Evolutionary conservation across 192 early-diverging fungal genomes (phyloP).

Genomic region (Borealophlyctis nickersoniae): DNA sequence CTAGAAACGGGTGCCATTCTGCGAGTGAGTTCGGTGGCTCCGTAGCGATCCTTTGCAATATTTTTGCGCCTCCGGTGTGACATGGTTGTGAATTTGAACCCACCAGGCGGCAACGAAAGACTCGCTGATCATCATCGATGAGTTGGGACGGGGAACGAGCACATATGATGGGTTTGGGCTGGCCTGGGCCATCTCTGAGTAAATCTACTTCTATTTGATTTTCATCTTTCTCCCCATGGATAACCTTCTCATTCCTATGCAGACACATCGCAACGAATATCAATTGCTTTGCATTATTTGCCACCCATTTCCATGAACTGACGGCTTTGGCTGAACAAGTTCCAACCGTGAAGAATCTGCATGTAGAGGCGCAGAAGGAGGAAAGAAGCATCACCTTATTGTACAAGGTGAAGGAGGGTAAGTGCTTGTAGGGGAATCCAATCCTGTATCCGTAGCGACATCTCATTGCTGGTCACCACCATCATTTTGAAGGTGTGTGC

Average conservation of each 20-base stretch:
- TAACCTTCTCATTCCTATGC: constrained; percentile 19
- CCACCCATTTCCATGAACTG: constrained; percentile 98
- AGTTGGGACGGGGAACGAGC: constrained; percentile 94
- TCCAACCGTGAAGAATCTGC: constrained; percentile 77
- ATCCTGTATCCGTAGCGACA: too few relatives aligned
- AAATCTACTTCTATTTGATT: constrained; percentile 26
- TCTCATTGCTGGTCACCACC: background rate
- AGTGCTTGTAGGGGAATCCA: too few relatives aligned
- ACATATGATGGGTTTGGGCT: constrained; percentile 97
- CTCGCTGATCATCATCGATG: constrained; percentile 94
- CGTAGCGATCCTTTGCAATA: too few relatives aligned
- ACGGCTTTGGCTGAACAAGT: constrained; percentile 74
- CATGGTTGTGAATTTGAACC: background rate
- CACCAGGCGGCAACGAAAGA: constrained; percentile 66
- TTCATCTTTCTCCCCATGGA: background rate
- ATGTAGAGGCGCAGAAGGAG: constrained; percentile 72
- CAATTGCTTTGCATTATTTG: constrained; percentile 78
- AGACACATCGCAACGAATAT: constrained; percentile 71
- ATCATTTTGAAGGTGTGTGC: constrained; percentile 58
- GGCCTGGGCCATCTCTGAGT: constrained; percentile 97
- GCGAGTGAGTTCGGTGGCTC: constrained; percentile 43
- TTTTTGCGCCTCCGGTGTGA: background rate
- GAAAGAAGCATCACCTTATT: constrained; percentile 71
- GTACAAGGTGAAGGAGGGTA: constrained; percentile 81
- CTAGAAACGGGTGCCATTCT: constrained; percentile 89